Evolutionary conservation across 2,329 filamentous ascomycete species (phyloP), one percentile per base, ranked within the genome.

Genomic region (Ophiostoma piceae): DNA sequence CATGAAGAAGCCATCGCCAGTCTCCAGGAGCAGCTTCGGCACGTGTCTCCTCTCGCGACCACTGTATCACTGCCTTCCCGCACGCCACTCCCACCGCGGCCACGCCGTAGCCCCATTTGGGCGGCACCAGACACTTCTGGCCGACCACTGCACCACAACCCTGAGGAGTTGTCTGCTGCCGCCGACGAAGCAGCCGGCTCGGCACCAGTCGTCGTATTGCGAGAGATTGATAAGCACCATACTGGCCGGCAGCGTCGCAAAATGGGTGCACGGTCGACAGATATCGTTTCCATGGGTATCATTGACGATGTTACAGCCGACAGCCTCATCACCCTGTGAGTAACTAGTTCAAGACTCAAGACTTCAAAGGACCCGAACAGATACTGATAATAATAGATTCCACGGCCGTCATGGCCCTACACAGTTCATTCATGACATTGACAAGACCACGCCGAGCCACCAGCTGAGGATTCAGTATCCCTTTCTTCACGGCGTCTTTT

Each of bases 1-100:
- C 65, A 66, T 32, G 65, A 66, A 66, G 65, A 66, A 26, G 65
- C 65, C 7, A 66, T 66, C 16, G 65, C 65, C 65, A 66, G 14
- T 11, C 65, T 66, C 5, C 65, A 66, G n/a, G 65, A 66, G n/a
- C 65, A 66, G 39, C 65, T 66, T 32, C 37, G 39, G 11, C 65
- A 66, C 8, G 39, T 47, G 4, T 47, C 65, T 29, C 39, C 37
- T 12, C 37, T 29, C 14, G 26, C 14, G 39, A 3, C 65, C 8
- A 16, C 65, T 2, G 65, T 29, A 11, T 66, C 65, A 26, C 11
- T 43, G 11, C 39, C 65, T 14, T 66, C 37, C 19, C 65, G 65
- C n/a, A 66, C 39, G 11, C 65, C 65, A 39, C 65, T 66, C 11
- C 65, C 65, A 19, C 65, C 65, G 3, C 65, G 65, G 4, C 65